A percentile compares a stretch with the other conserved stretches of the same genome.
These are phyloP conservation scores for Annona squamosa DNA, from an alignment of 164 flowering plant genomes.

Conservation along the genomic window DNA sequence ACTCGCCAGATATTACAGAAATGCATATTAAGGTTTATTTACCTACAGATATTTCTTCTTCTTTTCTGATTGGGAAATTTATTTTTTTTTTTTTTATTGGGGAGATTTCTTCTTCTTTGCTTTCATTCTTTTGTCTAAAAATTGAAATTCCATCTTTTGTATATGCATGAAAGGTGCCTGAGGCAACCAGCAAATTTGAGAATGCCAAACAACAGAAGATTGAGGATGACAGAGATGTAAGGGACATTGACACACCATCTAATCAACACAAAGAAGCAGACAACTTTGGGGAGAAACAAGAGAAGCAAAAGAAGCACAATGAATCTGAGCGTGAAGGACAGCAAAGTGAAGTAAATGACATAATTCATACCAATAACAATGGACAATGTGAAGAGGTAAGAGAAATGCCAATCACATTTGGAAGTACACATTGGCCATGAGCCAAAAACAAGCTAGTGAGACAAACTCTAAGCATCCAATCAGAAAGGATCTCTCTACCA, in stretches of 20 bases:
- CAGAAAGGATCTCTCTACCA: too few species aligned
- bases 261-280: not conserved
- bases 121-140: not conserved
- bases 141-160: not conserved
- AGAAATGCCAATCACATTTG: not conserved
- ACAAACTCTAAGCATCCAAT: too few species aligned
- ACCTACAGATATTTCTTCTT: not conserved
- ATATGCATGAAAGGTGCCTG: not conserved
- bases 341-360: not conserved
- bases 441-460: not conserved
- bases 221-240: not conserved
- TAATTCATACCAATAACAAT: not conserved
- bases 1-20: not conserved
- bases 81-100: too few species aligned
- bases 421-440: not conserved
- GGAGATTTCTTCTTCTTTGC: not conserved
- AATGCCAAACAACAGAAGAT: not conserved
- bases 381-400: not conserved
- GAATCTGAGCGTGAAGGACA: not conserved
- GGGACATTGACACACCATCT: not conserved
- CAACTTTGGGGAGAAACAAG: conserved; percentile 5
- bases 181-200: not conserved
- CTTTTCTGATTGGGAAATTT: too few species aligned
- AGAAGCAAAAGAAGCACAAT: not conserved
- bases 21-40: not conserved